A percentile compares a stretch with the other conserved stretches of the same genome.
Conservation (phyloP, 306 rosid genomes). For the Lathyrus aphaca region DNA sequence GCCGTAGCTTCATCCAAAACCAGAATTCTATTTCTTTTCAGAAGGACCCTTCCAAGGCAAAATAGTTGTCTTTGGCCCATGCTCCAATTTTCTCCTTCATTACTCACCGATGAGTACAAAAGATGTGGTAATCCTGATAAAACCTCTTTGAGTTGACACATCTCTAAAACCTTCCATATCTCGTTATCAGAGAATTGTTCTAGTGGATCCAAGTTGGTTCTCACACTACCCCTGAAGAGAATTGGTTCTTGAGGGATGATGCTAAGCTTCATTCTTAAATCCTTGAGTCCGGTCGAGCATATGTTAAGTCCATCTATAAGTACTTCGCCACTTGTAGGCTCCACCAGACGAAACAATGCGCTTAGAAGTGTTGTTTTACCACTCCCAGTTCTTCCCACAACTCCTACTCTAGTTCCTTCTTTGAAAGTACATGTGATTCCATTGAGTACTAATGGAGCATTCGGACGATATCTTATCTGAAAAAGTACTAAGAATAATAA, state of each 20-base stretch:
- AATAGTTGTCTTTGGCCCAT: conserved; percentile 75
- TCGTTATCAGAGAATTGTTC: too few species aligned
- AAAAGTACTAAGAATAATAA: too few species aligned
- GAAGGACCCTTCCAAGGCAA: conserved; percentile 82
- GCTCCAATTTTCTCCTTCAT: conserved; percentile 92
- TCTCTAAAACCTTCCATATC: too few species aligned
- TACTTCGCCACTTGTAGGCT: conserved; percentile 61
- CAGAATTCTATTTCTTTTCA: conserved; percentile 66
- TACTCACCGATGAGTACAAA: conserved; percentile 53
- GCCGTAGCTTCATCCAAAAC: conserved; percentile 89
- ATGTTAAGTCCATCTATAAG: conserved; percentile 63
- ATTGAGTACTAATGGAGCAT: conserved; percentile 59
- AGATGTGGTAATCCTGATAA: too few species aligned
- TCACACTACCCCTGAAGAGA: conserved; percentile 71
- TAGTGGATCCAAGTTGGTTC: conserved; percentile 59
- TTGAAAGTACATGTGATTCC: conserved; percentile 37
- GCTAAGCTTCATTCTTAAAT: conserved; percentile 70
- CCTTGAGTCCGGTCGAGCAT: conserved; percentile 71
- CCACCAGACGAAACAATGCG: conserved; percentile 78
- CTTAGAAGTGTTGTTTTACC: conserved; percentile 77
- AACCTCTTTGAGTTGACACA: too few species aligned
- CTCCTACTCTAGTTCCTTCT: conserved; percentile 74
- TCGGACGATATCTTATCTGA: conserved; percentile 69
- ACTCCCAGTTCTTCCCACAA: conserved; percentile 87
- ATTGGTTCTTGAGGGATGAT: conserved; percentile 90